Percentiles rank a stretch among this genome's conserved stretches.
Conservation (phyloP, 352 stramenopile species). For the Globisporangium rhizosaccharum region DNA sequence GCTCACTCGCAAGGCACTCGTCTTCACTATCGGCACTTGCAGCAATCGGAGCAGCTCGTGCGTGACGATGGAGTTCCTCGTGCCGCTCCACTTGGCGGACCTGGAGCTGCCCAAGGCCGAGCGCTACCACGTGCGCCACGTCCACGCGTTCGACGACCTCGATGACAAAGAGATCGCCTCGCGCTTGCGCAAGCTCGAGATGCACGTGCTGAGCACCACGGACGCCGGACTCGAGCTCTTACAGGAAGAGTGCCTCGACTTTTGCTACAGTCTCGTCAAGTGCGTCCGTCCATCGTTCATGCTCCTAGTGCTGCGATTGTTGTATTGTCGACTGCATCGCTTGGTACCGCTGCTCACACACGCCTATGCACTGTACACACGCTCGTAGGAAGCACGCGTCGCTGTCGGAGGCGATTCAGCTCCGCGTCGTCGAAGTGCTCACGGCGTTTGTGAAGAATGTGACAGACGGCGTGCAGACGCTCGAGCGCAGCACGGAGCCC, state of each 20-base stretch:
- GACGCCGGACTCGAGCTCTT: conserved; percentile 52
- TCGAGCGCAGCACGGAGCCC: conserved; percentile 24
- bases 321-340: no score
- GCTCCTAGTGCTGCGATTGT: neutral
- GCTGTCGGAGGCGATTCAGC: conserved; percentile 44
- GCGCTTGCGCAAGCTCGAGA: conserved; percentile 42
- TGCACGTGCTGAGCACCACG: conserved; percentile 47
- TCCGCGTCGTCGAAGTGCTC: conserved; percentile 62
- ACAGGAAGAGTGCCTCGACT: conserved; percentile 53
- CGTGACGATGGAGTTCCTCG: conserved; percentile 57
- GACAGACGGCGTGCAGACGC: conserved; percentile 42
- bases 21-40: neutral
- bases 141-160: conserved; percentile 51
- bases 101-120: conserved; percentile 66
- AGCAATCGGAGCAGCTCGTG: neutral
- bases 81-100: conserved; percentile 70
- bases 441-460: conserved; percentile 51
- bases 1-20: neutral
- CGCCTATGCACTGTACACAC: neutral
- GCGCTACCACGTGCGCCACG: conserved; percentile 59
- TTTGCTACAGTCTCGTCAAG: conserved; percentile 76
- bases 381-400: conserved; percentile 37
- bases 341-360: neutral
- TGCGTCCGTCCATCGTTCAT: conserved; percentile 5
- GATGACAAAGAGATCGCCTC: conserved; percentile 36